Conservation (phyloP, 208 protist species). For the Tritrichomonas foetus region DNA sequence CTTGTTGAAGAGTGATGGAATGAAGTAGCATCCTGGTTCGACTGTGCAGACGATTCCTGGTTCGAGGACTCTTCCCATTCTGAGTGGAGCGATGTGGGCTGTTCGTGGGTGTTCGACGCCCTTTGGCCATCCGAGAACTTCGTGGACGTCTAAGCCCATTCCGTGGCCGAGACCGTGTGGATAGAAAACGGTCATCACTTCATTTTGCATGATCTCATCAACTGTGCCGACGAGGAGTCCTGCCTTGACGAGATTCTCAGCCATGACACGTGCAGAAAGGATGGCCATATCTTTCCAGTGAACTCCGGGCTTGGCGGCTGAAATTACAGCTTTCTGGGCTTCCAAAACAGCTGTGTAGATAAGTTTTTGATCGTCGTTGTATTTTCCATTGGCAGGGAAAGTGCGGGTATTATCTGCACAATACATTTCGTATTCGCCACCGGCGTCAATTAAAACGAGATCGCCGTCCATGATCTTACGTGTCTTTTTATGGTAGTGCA, state of each 20-base stretch:
- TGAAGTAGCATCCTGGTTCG: constrained; percentile 66
- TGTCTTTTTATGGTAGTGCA: constrained; percentile 60
- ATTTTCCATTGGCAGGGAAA: constrained; percentile 56
- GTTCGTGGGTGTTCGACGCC: not conserved
- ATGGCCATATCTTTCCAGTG: constrained; percentile 45
- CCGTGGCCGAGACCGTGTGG: constrained; percentile 57
- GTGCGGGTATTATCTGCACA: constrained; percentile 60
- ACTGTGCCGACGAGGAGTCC: constrained; percentile 42
- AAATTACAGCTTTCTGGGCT: constrained; percentile 48
- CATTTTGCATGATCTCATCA: constrained; percentile 44
- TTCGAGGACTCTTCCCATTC: constrained; percentile 47
- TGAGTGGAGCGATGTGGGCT: constrained; percentile 23
- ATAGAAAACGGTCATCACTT: constrained; percentile 46
- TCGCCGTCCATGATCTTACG: constrained; percentile 49
- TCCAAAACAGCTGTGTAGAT: constrained; percentile 58
- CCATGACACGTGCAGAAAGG: constrained; percentile 42
- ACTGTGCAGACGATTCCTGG: constrained; percentile 60
- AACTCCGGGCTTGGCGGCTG: constrained; percentile 49
- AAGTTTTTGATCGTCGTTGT: constrained; percentile 52
- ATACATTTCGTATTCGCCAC: constrained; percentile 56
- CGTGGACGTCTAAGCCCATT: constrained; percentile 58
- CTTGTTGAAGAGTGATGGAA: constrained; percentile 51
- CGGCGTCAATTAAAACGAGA: constrained; percentile 61
- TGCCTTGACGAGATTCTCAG: not conserved
- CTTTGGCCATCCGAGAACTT: constrained; percentile 55